Evolutionary conservation across 495 filamentous ascomycete genomes (phyloP), one percentile per base, ranked within the genome.

Genomic region (Daldinia caldariorum): DNA sequence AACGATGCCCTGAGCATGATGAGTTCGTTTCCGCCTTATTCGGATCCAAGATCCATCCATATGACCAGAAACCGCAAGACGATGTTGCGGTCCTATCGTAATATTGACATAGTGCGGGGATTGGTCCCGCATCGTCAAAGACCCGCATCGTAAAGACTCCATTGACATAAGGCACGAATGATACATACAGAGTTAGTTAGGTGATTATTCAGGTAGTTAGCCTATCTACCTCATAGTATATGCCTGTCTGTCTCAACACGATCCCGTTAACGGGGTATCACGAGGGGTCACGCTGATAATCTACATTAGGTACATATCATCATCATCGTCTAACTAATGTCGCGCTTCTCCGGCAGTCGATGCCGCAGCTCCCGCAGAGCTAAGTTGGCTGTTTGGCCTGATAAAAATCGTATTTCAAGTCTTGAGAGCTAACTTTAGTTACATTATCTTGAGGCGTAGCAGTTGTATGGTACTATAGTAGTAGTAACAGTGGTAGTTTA

Each of bases 311-410:
- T 26, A 26, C 26, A 26, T 26, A 26, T 26, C 34, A 10, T 43
- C 13, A 26, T 26, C 34, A 10, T 43, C 13, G 16, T 10, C 39
- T 12, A 43, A 43, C 34, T 35, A 35, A 20, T 54, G 35, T 20
- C n/a, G 35, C 26, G 26, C 9, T 56, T n/a, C 14, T 54, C 37
- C 58, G 65, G 58, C n/a, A 62, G 34, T 58, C 13, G 13, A 56
- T 47, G 64, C 64, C 64, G 63, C 53, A 34, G 55, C 29, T 58
- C 61, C 61, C 61, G 63, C 41, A 35, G 34, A 7, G 34, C 34
- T 10, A 35, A 35, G 5, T 35, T 10, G 5, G 34, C 26, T 35
- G 34, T 35, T 41, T 26, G 26, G 26, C 26, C 26, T 26, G 26
- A 3, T 26, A 26, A 26, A 41, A 41, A 41, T 5, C 14, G 38